Conservation (phyloP, 768 basidiomycete genomes). For the Suillus subalutaceus region DNA sequence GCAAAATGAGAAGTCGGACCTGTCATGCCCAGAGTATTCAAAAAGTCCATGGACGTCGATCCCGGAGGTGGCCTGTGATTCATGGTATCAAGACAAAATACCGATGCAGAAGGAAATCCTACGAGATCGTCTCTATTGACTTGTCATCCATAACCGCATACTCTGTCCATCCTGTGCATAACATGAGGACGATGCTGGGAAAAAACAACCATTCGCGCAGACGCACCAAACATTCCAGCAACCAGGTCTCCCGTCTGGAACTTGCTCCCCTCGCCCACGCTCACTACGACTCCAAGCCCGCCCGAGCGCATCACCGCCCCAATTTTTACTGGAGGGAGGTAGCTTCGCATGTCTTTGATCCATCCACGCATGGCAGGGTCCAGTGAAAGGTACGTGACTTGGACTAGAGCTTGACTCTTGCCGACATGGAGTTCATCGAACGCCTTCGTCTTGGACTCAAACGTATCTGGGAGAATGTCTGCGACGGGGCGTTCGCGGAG, state of each 20-base stretch:
- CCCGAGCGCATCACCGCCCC: constrained; percentile 77
- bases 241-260: constrained; percentile 74
- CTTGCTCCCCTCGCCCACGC: constrained; percentile 53
- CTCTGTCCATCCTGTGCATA: constrained; percentile 70
- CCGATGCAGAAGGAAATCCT: constrained; percentile 25
- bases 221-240: constrained; percentile 59
- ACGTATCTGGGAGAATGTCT: constrained; percentile 74
- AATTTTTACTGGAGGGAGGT: constrained; percentile 71
- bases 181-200: background rate
- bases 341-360: constrained; percentile 72
- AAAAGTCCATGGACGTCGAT: constrained; percentile 69
- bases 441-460: constrained; percentile 59
- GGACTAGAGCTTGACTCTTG: constrained; percentile 64
- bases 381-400: constrained; percentile 75
- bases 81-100: background rate
- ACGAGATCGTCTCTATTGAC: constrained; percentile 57
- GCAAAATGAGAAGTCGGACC: constrained; percentile 46
- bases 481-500: constrained; percentile 73
- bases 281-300: constrained; percentile 69
- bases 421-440: constrained; percentile 56
- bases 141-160: constrained; percentile 65
- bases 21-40: constrained; percentile 76
- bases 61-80: constrained; percentile 57
- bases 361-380: constrained; percentile 92
- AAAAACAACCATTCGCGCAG: background rate